phyloP scores from a whole-genome alignment of 345 rosid species.

The Raphanus raphanistrum region DNA sequence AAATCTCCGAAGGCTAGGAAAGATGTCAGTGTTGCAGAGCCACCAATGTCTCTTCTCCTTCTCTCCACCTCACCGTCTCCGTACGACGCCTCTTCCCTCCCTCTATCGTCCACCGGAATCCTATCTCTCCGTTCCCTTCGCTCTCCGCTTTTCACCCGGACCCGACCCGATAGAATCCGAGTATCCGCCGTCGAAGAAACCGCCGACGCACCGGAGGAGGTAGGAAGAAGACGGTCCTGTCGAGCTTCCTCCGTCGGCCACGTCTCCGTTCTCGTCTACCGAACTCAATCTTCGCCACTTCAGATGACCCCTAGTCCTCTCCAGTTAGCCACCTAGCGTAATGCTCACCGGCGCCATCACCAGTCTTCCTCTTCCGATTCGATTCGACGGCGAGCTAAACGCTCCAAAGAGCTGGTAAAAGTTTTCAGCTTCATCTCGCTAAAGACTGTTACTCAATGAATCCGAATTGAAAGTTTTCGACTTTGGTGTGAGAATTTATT shows the following conservation, averaged over 20 bases:
- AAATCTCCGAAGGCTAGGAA: conserved; percentile 20
- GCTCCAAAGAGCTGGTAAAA: conserved; percentile 72
- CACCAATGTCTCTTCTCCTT: conserved; percentile 38
- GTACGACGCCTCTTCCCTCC: conserved; percentile 23
- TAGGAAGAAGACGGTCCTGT: conserved; percentile 65
- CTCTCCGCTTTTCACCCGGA: conserved; percentile 29
- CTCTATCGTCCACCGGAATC: conserved; percentile 27
- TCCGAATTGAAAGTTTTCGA: not conserved
- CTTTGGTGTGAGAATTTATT: conserved; percentile 6
- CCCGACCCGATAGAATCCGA: conserved; percentile 39
- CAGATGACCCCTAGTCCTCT: conserved; percentile 77
- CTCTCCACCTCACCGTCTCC: conserved; percentile 36
- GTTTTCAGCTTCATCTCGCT: not conserved
- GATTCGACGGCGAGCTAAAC: conserved; percentile 77
- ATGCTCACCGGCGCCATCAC: conserved; percentile 82
- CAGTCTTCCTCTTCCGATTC: conserved; percentile 83
- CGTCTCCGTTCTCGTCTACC: conserved; percentile 38
- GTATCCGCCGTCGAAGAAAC: conserved; percentile 38
- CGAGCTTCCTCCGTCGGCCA: conserved; percentile 52
- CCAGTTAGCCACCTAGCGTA: conserved; percentile 79
- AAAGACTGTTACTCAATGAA: not conserved
- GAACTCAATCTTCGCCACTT: conserved; percentile 64
- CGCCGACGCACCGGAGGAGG: not conserved
- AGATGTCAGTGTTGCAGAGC: conserved; percentile 50
- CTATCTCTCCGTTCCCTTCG: conserved; percentile 11